Base-by-base conservation (phyloP, 1,284 basidiomycete species). In the Trametes versicolor region DNA sequence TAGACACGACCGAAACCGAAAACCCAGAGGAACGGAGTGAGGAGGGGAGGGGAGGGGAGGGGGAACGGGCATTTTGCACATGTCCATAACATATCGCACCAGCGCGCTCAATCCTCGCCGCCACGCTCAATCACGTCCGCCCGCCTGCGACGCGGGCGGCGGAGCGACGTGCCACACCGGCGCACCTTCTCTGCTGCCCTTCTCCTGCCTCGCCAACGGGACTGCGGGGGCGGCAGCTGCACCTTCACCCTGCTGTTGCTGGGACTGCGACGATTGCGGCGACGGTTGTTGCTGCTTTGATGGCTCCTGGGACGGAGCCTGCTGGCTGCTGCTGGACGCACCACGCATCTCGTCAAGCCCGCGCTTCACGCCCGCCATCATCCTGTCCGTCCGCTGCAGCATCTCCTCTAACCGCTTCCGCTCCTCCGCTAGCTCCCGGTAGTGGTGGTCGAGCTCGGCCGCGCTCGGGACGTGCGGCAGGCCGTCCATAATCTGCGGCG, bases 321-420 rank as follows among this genome's bases (percentile, higher is more conserved):
- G 63, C 32, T 52, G 51, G 55, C 23, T 51, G 64, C 66, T 39
- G 6, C 62, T 49, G n/a, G 60, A 58, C 36, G 65, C 64, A 23
- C 64, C 79, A 62, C 82, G 80, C 83, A 92, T 87, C 74, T 94
- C 91, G 62, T 93, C 91, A 67, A 94, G 80, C 21, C 88, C 89
- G 66, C 88, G 83, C 80, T 87, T 87, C 72, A 94, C 78, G 25
- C 87, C 87, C 34, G 79, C 82, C 82, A 94, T 87, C 79, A 94
- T 79, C 74, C 84, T 79, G 59, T 93, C 90, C 69, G 92, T 94
- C 77, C 82, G 85, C 68, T 88, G 85, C 63, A 93, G 73, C 85
- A 94, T 82, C 73, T 91, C 90, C 76, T 91, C 84, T 76, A 90
- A 80, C 72, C 83, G 79, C 71, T 79, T 79, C 75, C 86, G 85